phyloP scores from a whole-genome alignment of 441 rosid genomes.

The Erodium chrysanthum region DNA sequence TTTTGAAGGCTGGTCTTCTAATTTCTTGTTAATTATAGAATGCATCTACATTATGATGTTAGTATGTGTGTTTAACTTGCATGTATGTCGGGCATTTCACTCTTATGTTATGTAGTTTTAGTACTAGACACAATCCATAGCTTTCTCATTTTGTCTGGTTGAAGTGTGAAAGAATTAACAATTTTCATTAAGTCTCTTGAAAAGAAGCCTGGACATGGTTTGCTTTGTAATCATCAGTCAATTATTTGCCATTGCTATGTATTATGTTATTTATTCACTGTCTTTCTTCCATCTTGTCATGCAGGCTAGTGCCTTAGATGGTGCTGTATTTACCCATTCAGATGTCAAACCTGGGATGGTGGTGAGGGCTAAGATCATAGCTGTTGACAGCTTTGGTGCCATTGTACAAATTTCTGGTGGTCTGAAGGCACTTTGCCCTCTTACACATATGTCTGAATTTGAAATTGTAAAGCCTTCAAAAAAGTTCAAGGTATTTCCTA shows the following conservation, averaged over 20 bases:
- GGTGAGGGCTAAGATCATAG: conserved; percentile 61
- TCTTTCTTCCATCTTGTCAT: conserved; percentile 15
- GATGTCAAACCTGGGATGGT: conserved; percentile 99
- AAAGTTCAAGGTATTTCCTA: conserved; percentile 65
- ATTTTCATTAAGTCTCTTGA: not conserved
- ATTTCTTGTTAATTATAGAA: conserved; percentile 11
- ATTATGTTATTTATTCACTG: not conserved
- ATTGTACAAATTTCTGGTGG: conserved; percentile 97
- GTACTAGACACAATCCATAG: not conserved
- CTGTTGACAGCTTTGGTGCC: conserved; percentile 84
- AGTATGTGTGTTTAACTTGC: not conserved
- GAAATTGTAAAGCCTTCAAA: conserved; percentile 79
- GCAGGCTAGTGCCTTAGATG: conserved; percentile 95
- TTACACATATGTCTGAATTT: conserved; percentile 91
- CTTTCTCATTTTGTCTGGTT: not conserved
- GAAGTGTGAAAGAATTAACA: not conserved
- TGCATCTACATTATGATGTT: conserved; percentile 11
- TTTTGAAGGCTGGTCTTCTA: conserved; percentile 55
- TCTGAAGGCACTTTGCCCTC: conserved; percentile 95
- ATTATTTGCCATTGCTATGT: not conserved
- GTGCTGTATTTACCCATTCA: conserved; percentile 77
- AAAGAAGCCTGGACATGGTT: not conserved
- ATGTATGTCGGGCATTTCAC: not conserved
- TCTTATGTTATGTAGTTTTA: not conserved
- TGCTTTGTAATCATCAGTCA: not conserved